These are phyloP conservation scores for Coemansia javaensis DNA, from an alignment of 192 early-diverging fungal genomes.

Conservation along the genomic window DNA sequence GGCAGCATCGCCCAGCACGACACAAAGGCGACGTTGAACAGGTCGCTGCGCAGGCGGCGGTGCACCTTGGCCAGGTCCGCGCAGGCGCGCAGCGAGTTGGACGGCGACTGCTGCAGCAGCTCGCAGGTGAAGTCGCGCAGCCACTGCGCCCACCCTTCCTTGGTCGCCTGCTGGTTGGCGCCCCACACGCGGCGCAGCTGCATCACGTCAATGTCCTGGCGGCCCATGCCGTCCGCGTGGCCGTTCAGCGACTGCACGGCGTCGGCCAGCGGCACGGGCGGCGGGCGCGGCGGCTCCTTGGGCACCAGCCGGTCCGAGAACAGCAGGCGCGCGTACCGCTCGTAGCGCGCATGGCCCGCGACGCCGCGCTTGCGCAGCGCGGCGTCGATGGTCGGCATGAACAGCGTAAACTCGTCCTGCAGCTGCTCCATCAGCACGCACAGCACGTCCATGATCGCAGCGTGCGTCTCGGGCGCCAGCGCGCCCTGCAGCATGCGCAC, in stretches of 20 bases:
- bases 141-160: slow-evolving; percentile 96
- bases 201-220: slow-evolving; percentile 20
- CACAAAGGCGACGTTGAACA: slow-evolving; percentile 97
- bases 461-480: slow-evolving; percentile 53
- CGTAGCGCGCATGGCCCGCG: slow-evolving; percentile 63
- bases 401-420: slow-evolving; percentile 80
- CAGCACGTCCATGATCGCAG: slow-evolving; percentile 72
- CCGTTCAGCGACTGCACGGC: not conserved
- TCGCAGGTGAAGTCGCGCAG: slow-evolving; percentile 84
- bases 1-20: slow-evolving; percentile 92
- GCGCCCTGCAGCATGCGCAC: slow-evolving; percentile 65
- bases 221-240: slow-evolving; percentile 3
- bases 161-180: slow-evolving; percentile 46
- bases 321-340: slow-evolving; percentile 69
- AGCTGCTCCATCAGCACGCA: slow-evolving; percentile 81
- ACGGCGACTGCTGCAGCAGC: slow-evolving; percentile 94
- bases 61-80: slow-evolving; percentile 76
- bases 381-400: slow-evolving; percentile 84
- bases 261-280: slow-evolving; percentile 1
- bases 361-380: slow-evolving; percentile 66
- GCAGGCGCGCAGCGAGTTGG: slow-evolving; percentile 89
- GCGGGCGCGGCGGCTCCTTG: slow-evolving; percentile 7
- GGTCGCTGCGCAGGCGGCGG: slow-evolving; percentile 72
- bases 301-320: slow-evolving; percentile 66
- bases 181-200: slow-evolving; percentile 83